Evolutionary conservation across 345 rosid genomes (phyloP), one percentile per base, ranked within the genome.

Genomic region (Mercurialis annua): DNA sequence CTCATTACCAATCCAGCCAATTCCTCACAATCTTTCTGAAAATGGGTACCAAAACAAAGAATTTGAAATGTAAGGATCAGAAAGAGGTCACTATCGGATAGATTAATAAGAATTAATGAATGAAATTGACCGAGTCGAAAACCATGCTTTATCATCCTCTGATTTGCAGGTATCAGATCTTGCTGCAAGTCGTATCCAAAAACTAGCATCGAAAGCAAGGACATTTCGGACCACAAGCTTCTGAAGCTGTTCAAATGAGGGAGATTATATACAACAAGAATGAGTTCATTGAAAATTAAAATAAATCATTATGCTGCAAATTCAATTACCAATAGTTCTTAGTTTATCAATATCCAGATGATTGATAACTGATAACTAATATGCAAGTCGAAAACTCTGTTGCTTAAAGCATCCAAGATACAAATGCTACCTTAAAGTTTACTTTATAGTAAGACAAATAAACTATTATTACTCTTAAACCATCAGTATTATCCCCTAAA

Each of bases 1-100:
- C 62, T 86, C 98, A 89, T 93, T 57, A 90, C 84, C 14, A 88
- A 77, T 36, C 69, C 47, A 52, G 98, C 97, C 77, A 93, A 68
- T 77, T 93, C 92, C 80, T 93, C 97, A 9, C 89, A 90, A 76
- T 93, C 97, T 81, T 83, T 90, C 97, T 93, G 90, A 83, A 77
- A 68, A 58, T 70, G 67, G 64, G 21, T 3, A 38, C 62, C 20
- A 66, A 61, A 49, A 6, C 42, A 56, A 67, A 58, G 24, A 68
- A 68, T 69, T 73, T 16, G 23, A 66, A 48, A 43, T 3, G 52
- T 29, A 68, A 38, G 42, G 36, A 60, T 43, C 0, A 47, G 36
- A 74, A 72, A 15, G 31, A 68, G 65, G 51, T 31, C 61, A 63
- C 33, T 58, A 55, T n/a, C 21, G 33, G 17, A 54, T 75, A 64